Percentiles rank a stretch among this genome's conserved stretches.
Conservation (phyloP, 148 eudicot species). For the Arbutus unedo region DNA sequence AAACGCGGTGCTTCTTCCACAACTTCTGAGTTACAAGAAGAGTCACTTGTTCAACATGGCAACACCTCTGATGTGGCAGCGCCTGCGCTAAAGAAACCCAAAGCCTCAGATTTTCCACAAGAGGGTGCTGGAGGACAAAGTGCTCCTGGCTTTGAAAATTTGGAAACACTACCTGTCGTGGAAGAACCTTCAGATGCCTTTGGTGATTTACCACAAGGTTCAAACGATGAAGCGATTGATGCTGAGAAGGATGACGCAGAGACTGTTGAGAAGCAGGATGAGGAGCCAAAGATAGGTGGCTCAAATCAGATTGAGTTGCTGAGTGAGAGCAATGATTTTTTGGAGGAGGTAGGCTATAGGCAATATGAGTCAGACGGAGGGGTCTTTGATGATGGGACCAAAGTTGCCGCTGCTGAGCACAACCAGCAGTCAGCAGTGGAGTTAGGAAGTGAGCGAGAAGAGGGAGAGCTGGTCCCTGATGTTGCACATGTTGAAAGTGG, state of each 20-base stretch:
- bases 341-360: constrained; percentile 43
- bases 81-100: constrained; percentile 54
- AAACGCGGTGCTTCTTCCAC: constrained; percentile 71
- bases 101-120: constrained; percentile 48
- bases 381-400: constrained; percentile 35
- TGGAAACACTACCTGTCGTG: constrained; percentile 31
- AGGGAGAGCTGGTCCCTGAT: constrained; percentile 63
- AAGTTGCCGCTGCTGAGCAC: constrained; percentile 35
- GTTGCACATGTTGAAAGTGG: constrained; percentile 45
- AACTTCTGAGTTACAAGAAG: constrained; percentile 53
- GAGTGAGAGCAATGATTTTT: constrained; percentile 35
- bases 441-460: constrained; percentile 59
- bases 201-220: constrained; percentile 37
- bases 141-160: constrained; percentile 28
- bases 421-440: constrained; percentile 42
- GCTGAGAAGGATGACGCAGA: constrained; percentile 49
- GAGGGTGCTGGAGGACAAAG: constrained; percentile 40
- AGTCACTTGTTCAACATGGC: constrained; percentile 30
- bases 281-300: constrained; percentile 39
- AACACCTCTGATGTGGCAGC: constrained; percentile 35
- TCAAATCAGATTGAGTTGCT: constrained; percentile 30
- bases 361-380: constrained; percentile 33
- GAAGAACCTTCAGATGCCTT: constrained; percentile 50
- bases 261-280: constrained; percentile 33
- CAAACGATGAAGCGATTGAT: constrained; percentile 39